Conservation (phyloP, 108 stramenopile species). For the Aureococcus anophagefferens region DNA sequence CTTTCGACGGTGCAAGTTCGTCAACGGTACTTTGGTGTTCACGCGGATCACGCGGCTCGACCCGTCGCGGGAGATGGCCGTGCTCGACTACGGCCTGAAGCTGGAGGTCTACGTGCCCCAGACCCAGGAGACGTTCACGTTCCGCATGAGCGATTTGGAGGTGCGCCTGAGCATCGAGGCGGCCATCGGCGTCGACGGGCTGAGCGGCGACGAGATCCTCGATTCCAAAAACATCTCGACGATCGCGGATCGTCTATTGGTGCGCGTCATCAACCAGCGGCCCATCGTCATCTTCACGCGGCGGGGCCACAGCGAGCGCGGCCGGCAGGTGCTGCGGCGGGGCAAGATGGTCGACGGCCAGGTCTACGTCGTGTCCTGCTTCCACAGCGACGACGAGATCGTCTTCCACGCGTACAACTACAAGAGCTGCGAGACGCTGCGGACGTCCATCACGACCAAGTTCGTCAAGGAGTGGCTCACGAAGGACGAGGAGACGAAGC, state of each 20-base stretch:
- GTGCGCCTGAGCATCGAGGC: constrained; percentile 36
- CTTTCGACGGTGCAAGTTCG: background rate
- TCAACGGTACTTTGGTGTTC: background rate
- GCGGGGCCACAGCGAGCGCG: constrained; percentile 34
- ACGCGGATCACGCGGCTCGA: background rate
- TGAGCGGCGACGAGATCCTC: constrained; percentile 38
- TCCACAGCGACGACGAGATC: constrained; percentile 34
- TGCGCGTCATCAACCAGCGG: constrained; percentile 21
- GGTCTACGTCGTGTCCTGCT: constrained; percentile 29
- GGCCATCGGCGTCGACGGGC: constrained; percentile 22
- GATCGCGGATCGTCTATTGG: constrained; percentile 5
- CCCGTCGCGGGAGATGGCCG: background rate
- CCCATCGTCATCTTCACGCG: constrained; percentile 38
- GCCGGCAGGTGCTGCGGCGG: constrained; percentile 9
- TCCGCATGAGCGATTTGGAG: constrained; percentile 24
- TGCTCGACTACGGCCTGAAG: background rate
- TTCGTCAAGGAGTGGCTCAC: constrained; percentile 6
- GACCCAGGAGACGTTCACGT: constrained; percentile 30
- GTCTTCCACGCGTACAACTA: constrained; percentile 35
- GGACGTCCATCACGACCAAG: background rate
- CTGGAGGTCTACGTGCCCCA: constrained; percentile 33
- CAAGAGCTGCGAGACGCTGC: constrained; percentile 4
- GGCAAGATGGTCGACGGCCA: constrained; percentile 25
- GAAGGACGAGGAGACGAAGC: background rate
- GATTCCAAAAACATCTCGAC: background rate